Evolutionary conservation across 2,329 filamentous ascomycete species (phyloP).

Genomic region (Fusarium brachygibbosum): DNA sequence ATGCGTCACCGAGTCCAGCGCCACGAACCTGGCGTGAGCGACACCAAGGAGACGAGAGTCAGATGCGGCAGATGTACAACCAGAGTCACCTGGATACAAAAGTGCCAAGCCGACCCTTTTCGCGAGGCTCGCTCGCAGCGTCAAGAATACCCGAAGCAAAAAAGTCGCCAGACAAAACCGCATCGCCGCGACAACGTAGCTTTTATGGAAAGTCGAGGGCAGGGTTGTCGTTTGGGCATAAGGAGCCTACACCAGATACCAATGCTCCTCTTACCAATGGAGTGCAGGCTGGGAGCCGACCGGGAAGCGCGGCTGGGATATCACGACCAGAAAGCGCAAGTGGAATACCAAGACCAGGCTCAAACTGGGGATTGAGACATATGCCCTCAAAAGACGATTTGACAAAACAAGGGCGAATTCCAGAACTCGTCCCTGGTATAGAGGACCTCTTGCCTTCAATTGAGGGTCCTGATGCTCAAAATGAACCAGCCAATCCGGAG

Average conservation of each 20-base stretch:
- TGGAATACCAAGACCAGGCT: constrained; percentile 20
- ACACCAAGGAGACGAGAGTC: constrained; percentile 51
- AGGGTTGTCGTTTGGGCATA: constrained; percentile 43
- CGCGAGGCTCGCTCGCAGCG: constrained; percentile 43
- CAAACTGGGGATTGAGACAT: constrained; percentile 33
- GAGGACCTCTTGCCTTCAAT: constrained; percentile 55
- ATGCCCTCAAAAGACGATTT: constrained; percentile 45
- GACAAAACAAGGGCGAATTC: constrained; percentile 51
- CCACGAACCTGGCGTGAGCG: constrained; percentile 60
- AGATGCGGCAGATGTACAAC: constrained; percentile 48
- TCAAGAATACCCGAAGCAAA: constrained; percentile 40
- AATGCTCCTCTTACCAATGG: constrained; percentile 19
- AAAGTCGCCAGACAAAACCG: constrained; percentile 34
- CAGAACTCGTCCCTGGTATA: constrained; percentile 57
- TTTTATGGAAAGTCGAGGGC: constrained; percentile 47
- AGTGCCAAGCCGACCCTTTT: constrained; percentile 42
- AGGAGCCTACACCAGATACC: constrained; percentile 28
- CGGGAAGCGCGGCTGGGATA: constrained; percentile 20
- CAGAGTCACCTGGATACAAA: constrained; percentile 53
- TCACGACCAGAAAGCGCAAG: constrained; percentile 24
- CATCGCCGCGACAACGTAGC: constrained; percentile 41
- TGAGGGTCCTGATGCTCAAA: constrained; percentile 43
- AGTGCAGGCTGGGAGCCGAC: constrained; percentile 13
- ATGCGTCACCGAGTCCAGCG: constrained; percentile 66
- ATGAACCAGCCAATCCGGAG: constrained; percentile 6